phyloP scores from a whole-genome alignment of 768 basidiomycete species.

The Lactarius indigo region DNA sequence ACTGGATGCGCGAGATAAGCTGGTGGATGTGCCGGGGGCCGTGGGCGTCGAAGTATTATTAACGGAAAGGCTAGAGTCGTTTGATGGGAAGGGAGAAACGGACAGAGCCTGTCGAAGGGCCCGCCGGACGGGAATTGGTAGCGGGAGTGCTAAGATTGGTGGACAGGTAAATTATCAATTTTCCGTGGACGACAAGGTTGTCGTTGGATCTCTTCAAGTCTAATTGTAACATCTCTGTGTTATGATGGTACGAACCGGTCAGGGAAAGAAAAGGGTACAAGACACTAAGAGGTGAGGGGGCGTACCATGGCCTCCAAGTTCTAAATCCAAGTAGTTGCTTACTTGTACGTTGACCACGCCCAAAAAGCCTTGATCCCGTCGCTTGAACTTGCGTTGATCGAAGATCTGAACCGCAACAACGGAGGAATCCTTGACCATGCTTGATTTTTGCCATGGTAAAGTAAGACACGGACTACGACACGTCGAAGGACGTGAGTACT shows the following conservation, averaged over 20 bases:
- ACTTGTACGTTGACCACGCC: constrained; percentile 96
- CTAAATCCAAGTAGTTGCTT: constrained; percentile 85
- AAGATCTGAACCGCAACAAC: constrained; percentile 98
- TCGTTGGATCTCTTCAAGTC: constrained; percentile 99
- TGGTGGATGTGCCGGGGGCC: constrained; percentile 32
- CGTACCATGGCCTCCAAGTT: constrained; percentile 90
- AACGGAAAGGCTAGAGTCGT: constrained; percentile 56
- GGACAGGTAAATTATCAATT: constrained; percentile 93
- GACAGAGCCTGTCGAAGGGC: constrained; percentile 53
- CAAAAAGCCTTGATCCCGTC: constrained; percentile 95
- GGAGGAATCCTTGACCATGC: constrained; percentile 95
- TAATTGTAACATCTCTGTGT: constrained; percentile 84
- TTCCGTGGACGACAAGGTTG: constrained; percentile 95
- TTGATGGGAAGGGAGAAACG: constrained; percentile 49
- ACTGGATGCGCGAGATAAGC: constrained; percentile 63
- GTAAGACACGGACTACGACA: constrained; percentile 14
- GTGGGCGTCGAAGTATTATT: constrained; percentile 42
- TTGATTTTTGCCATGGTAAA: constrained; percentile 32
- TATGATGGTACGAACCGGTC: not conserved
- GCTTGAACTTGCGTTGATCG: constrained; percentile 99
- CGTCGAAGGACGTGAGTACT: constrained; percentile 30
- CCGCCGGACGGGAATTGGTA: constrained; percentile 74
- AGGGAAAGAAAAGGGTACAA: not conserved
- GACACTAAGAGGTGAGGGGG: not conserved
- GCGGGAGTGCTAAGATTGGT: constrained; percentile 87